Evolutionary conservation across 768 basidiomycete genomes (phyloP).

Genomic region (Obba rivulosa): DNA sequence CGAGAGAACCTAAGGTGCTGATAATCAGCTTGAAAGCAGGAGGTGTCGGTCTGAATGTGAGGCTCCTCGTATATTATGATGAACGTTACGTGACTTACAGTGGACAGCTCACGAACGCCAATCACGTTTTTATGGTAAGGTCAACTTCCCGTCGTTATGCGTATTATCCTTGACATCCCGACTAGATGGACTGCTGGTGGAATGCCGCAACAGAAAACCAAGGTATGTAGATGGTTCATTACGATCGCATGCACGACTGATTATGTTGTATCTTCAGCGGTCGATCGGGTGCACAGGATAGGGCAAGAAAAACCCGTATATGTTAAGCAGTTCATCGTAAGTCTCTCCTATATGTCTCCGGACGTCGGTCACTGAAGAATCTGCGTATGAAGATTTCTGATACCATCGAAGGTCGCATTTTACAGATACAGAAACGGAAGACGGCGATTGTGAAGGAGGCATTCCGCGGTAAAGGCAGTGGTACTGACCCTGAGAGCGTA

Average conservation of each 20-base stretch:
- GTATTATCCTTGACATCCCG: not conserved
- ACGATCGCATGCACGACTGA: not conserved
- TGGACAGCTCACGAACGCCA: conserved; percentile 34
- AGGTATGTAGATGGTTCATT: conserved; percentile 33
- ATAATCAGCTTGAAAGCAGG: conserved; percentile 85
- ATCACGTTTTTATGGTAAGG: conserved; percentile 83
- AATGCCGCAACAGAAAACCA: conserved; percentile 80
- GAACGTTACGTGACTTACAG: not conserved
- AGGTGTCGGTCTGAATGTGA: conserved; percentile 84
- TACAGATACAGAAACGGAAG: conserved; percentile 82
- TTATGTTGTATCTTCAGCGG: conserved; percentile 38
- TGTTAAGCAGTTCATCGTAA: conserved; percentile 80
- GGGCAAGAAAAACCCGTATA: conserved; percentile 80
- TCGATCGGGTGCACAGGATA: conserved; percentile 82
- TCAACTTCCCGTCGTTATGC: not conserved
- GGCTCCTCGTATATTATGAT: conserved; percentile 16
- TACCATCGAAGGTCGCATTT: conserved; percentile 76
- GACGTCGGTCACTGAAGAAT: not conserved
- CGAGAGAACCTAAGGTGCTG: conserved; percentile 68
- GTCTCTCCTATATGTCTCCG: conserved; percentile 19
- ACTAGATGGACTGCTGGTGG: conserved; percentile 92
- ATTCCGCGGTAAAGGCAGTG: conserved; percentile 53
- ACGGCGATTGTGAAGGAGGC: conserved; percentile 84
- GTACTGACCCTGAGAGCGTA: conserved; percentile 62
- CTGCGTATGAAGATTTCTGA: conserved; percentile 46